phyloP scores from a whole-genome alignment of 805 yeast species.

The Kurtzmaniella cleridarum region DNA sequence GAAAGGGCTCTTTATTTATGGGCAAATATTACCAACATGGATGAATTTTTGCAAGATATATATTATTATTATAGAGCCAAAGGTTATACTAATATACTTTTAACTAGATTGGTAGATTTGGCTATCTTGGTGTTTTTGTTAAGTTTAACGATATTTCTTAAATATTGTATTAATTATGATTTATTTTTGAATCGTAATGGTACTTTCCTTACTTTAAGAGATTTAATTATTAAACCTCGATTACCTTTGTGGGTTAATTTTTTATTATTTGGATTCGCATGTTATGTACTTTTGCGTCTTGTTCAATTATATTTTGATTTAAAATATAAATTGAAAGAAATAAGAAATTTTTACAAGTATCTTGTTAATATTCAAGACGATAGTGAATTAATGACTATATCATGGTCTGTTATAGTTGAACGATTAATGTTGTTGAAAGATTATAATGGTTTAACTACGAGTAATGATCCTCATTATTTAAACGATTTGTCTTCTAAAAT shows the following conservation, averaged over 20 bases:
- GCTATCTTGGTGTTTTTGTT: constrained; percentile 75
- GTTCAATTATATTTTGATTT: constrained; percentile 57
- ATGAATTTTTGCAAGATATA: constrained; percentile 75
- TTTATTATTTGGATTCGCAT: constrained; percentile 56
- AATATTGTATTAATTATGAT: constrained; percentile 70
- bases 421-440: constrained; percentile 70
- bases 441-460: constrained; percentile 61
- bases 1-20: constrained; percentile 91
- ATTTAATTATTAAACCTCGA: constrained; percentile 38
- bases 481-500: constrained; percentile 64
- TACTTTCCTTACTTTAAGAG: constrained; percentile 24
- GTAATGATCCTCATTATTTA: constrained; percentile 19
- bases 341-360: constrained; percentile 69
- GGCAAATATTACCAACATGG: constrained; percentile 94
- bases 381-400: constrained; percentile 79
- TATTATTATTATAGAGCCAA: constrained; percentile 81
- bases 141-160: constrained; percentile 69
- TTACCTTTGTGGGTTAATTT: constrained; percentile 46
- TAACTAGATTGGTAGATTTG: constrained; percentile 62
- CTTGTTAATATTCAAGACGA: constrained; percentile 68
- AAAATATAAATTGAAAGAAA: constrained; percentile 58
- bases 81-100: constrained; percentile 75
- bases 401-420: constrained; percentile 85
- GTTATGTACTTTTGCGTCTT: constrained; percentile 47
- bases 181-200: constrained; percentile 20